Evolutionary conservation across 805 yeast genomes (phyloP).

Genomic region (Zygosaccharomyces pseudorouxii): DNA sequence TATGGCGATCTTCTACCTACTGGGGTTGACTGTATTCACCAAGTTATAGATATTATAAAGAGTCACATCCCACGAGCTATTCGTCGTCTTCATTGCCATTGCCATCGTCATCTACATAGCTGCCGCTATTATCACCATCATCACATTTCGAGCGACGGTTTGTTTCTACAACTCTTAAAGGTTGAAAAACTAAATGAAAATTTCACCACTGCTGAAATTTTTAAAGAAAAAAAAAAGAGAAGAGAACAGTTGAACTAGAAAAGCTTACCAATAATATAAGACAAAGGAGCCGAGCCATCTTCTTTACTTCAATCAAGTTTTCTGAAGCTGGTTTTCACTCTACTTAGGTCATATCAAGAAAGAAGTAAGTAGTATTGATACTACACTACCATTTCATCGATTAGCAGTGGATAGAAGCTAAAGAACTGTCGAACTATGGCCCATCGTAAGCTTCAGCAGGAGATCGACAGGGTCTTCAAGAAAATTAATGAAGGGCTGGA

Average conservation of each 20-base stretch:
- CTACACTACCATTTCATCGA: neutral
- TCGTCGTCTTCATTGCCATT: neutral
- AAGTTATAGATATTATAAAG: neutral
- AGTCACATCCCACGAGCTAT: conserved; percentile 1
- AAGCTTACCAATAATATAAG: neutral
- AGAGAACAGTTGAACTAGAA: neutral
- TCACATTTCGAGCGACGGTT: neutral
- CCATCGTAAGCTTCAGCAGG: conserved; percentile 50
- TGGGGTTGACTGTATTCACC: conserved; percentile 7
- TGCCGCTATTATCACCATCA: neutral
- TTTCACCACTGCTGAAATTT: conserved; percentile 3
- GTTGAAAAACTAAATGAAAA: conserved; percentile 4
- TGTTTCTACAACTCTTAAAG: neutral
- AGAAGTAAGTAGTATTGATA: neutral
- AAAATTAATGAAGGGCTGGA: conserved; percentile 89
- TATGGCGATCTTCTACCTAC: conserved; percentile 5
- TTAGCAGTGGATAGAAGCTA: neutral
- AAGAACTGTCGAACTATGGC: conserved; percentile 33
- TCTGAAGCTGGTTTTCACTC: neutral
- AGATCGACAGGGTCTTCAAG: conserved; percentile 82
- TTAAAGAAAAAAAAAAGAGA: neutral
- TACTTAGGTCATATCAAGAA: neutral
- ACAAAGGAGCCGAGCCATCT: neutral
- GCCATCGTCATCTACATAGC: neutral
- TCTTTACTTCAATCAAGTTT: neutral